Evolutionary conservation across 2,329 filamentous ascomycete genomes (phyloP), one percentile per base, ranked within the genome.

Genomic region (Alternaria postmessia): DNA sequence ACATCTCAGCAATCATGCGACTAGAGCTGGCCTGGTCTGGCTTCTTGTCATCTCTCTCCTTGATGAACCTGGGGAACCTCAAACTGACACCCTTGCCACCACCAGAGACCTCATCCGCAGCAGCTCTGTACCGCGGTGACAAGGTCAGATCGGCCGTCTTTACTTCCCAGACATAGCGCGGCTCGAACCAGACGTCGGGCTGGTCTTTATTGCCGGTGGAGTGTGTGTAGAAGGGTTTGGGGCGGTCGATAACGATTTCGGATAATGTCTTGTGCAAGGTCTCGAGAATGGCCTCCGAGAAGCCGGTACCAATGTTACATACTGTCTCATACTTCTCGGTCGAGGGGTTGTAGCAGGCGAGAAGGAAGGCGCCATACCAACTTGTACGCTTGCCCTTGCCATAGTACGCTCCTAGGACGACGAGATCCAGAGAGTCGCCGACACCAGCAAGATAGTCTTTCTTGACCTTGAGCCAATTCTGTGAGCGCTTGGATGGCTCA

Each of bases 391-490:
- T 99, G 69, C 95, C 95, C 75, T 91, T 94, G 73, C 95, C 95
- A 78, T 91, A 88, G 82, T 99, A 99, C 14, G 94, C 95, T 28
- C 95, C 95, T 0, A 99, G 83, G 1, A 99, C 95, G 34, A 99
- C 95, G 3, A 99, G 89, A 74, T 99, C 95, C 22, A 99, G 90
- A 2, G 94, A 97, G 80, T 99, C 95, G 52, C 95, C 95, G 2
- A 97, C 89, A 53, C 94, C 94, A 6, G 91, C 86, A 57, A 99
- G 91, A 77, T 99, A 99, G 75, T 99, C 95, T 76, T 99, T 99
- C 80, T 99, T 99, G 80, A 98, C 81, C 85, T 99, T 99, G 66
- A 99, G 90, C 95, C 95, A 99, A 75, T 99, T 99, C 61, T 95
- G 91, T 80, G 92, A 96, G 66, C 95, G 90, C 78, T 96, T 97